phyloP scores from a whole-genome alignment of 805 yeast genomes.

The Pachysolen tannophilus region DNA sequence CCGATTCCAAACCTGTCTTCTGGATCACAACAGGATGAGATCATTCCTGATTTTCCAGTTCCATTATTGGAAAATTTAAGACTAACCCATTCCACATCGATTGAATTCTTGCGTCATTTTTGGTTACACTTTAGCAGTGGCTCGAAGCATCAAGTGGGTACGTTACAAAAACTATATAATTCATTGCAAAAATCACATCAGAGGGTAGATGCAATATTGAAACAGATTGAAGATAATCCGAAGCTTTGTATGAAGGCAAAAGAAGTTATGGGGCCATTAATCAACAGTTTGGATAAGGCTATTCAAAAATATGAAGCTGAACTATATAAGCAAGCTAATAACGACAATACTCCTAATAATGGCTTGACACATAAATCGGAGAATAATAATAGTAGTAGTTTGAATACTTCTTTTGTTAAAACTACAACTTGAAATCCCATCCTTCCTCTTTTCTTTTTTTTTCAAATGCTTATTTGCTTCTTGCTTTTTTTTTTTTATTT shows the following conservation, averaged over 20 bases:
- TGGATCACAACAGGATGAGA: slow-evolving; percentile 7
- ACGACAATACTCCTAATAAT: no score
- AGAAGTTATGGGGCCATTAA: slow-evolving; percentile 31
- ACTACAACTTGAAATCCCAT: no score
- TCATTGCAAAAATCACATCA: slow-evolving; percentile 41
- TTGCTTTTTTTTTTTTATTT: no score
- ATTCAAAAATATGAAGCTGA: slow-evolving; percentile 31
- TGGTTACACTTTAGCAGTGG: slow-evolving; percentile 49
- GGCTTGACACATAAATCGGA: not conserved
- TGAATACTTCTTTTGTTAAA: no score
- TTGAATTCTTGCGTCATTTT: slow-evolving; percentile 70
- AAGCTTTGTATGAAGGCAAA: slow-evolving; percentile 3
- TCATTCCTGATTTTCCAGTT: slow-evolving; percentile 16
- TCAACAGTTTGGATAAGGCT: slow-evolving; percentile 38
- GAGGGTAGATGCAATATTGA: slow-evolving; percentile 29
- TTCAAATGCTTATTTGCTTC: no score
- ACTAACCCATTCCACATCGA: slow-evolving; percentile 61
- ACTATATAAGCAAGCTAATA: slow-evolving; percentile 2
- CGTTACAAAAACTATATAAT: slow-evolving; percentile 36
- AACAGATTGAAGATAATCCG: slow-evolving; percentile 11
- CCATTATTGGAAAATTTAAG: slow-evolving; percentile 41
- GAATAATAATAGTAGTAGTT: not conserved
- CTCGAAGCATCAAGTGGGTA: slow-evolving; percentile 20
- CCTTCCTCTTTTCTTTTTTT: no score
- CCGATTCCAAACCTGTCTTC: not conserved